Percentiles rank a stretch among this genome's conserved stretches.
phyloP scores from a whole-genome alignment of 116 monocot species.

The Papilionanthe hybrid region DNA sequence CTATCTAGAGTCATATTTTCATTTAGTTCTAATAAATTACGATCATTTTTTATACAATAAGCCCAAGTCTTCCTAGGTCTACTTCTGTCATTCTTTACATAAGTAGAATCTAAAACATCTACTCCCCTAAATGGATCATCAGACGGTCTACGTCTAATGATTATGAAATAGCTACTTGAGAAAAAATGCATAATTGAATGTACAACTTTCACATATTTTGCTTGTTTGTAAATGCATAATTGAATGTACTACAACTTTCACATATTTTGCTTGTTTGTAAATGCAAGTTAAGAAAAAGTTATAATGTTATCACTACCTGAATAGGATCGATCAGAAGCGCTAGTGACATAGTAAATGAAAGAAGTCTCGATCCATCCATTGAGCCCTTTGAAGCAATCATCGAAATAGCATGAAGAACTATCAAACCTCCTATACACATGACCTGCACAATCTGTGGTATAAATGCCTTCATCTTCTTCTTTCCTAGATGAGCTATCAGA shows the following conservation, averaged over 20 bases:
- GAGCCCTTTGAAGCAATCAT: constrained; percentile 36
- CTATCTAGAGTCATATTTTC: too few species aligned
- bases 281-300: not conserved
- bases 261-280: too few species aligned
- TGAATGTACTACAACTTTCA: not conserved
- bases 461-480: constrained; percentile 78
- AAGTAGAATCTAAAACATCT: too few species aligned
- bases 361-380: constrained; percentile 36
- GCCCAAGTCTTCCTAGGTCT: too few species aligned
- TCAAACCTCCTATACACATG: constrained; percentile 46
- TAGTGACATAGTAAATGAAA: constrained; percentile 70
- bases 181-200: not conserved
- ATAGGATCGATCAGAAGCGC: constrained; percentile 65
- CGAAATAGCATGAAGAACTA: constrained; percentile 47
- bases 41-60: too few species aligned
- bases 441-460: constrained; percentile 65
- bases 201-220: not conserved
- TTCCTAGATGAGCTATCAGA: constrained; percentile 32
- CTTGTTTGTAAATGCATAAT: not conserved
- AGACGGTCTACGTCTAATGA: too few species aligned
- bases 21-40: too few species aligned
- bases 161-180: too few species aligned
- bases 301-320: constrained; percentile 36
- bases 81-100: too few species aligned
- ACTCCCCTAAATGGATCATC: too few species aligned